Base-by-base conservation (phyloP, 1,284 basidiomycete species). In the Ceraceosorus bombacis region DNA sequence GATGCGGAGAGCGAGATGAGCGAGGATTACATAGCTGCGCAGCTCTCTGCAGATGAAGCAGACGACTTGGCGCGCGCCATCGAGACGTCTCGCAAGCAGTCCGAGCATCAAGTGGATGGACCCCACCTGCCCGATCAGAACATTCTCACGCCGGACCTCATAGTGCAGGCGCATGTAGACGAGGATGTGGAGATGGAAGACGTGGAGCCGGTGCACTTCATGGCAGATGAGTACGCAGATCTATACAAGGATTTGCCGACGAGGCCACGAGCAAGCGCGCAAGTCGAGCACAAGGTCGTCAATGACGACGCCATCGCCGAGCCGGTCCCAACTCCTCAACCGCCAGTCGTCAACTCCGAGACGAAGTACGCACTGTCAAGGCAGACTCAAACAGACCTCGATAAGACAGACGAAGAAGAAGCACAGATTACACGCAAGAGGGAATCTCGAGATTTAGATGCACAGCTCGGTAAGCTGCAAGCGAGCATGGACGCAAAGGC, bases 111-210 rank as follows among this genome's bases (percentile, higher is more conserved):
- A 3, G 27, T 27, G 27, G 27, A 27, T 27, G 27, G 27, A 27
- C 27, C 27, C 1, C 27, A 27, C 27, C 27, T 27, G 27, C 2
- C 27, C 27, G 27, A 27, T 27, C 27, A 27, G 27, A 3, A 27
- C 27, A 27, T 27, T 27, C 27, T 1, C 27, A 2, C 27, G 27
- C 27, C 27, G 27, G 27, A 27, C 3, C 27, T 3, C 27, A 27
- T 2, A 27, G 3, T 27, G 27, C 27, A 3, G 27, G 27, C 27
- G 27, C 27, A 27, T 27, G 58, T 57, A n/a, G 55, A 59, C 8
- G 48, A 54, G 10, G 64, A 66, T 6, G 41, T 63, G 10, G 53
- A 62, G 51, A 58, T 60, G 17, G 61, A 66, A 36, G 65, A 68
- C 51, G 63, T 67, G 48, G 58, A 69, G 49, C 41, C 41, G 38